Evolutionary conservation across 371 early-diverging fungal genomes (phyloP).

Genomic region (Rhizomucor pusillus): DNA sequence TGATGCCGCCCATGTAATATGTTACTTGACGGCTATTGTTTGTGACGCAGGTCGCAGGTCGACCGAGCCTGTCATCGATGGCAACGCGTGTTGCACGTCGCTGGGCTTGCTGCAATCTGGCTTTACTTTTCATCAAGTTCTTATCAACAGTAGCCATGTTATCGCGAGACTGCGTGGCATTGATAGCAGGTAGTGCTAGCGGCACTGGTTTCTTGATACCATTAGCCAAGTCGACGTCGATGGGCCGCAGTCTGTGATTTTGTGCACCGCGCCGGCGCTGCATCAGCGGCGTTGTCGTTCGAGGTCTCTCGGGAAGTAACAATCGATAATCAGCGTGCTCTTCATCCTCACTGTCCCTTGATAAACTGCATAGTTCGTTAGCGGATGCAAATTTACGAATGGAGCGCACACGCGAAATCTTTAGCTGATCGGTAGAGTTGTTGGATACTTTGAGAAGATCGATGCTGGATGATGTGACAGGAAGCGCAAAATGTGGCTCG

Average conservation of each 20-base stretch:
- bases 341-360: constrained; percentile 1
- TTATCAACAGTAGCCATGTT: constrained; percentile 7
- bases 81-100: neutral
- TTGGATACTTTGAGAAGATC: constrained; percentile 4
- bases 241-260: constrained; percentile 13
- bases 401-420: constrained; percentile 4
- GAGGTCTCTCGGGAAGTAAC: constrained; percentile 9
- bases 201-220: constrained; percentile 5
- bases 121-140: constrained; percentile 12
- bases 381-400: constrained; percentile 22
- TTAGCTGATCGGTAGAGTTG: neutral
- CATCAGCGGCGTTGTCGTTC: constrained; percentile 17
- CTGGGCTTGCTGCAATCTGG: constrained; percentile 8
- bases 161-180: constrained; percentile 1
- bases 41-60: neutral
- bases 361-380: constrained; percentile 10
- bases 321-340: neutral
- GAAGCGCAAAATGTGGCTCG: constrained; percentile 10
- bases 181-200: neutral
- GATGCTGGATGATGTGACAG: constrained; percentile 13
- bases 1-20: neutral
- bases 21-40: neutral
- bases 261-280: constrained; percentile 9
- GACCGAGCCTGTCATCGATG: neutral
- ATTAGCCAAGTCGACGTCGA: constrained; percentile 26